phyloP scores from a whole-genome alignment of 2,329 filamentous ascomycete species.

The Aureobasidium zeae region DNA sequence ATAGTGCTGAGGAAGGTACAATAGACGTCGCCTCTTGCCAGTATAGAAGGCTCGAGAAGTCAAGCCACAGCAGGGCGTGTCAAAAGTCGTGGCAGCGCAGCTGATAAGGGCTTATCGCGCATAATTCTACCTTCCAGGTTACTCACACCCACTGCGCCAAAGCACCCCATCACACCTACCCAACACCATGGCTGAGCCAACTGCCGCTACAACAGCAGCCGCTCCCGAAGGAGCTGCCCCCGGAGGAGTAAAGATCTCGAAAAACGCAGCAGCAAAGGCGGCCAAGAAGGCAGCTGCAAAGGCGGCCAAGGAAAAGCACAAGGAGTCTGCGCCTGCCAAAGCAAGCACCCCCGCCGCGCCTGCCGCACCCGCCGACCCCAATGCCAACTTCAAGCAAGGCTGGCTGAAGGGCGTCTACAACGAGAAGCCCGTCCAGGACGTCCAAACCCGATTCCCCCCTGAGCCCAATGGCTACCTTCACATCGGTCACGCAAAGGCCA shows the following conservation, averaged over 20 bases:
- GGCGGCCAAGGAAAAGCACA: constrained; percentile 33
- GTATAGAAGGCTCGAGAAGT: constrained; percentile 5
- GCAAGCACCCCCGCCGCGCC: constrained; percentile 14
- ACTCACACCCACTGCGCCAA: not conserved
- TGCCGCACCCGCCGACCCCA: constrained; percentile 23
- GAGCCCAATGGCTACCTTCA: constrained; percentile 87
- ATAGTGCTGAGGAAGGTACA: not conserved
- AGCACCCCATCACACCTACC: not conserved
- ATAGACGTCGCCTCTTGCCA: constrained; percentile 10
- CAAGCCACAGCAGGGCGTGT: not conserved
- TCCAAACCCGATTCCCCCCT: constrained; percentile 43
- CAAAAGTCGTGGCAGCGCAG: not conserved
- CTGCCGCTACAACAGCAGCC: too few species aligned
- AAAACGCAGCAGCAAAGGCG: constrained; percentile 41
- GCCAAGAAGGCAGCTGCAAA: constrained; percentile 42
- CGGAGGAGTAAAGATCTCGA: constrained; percentile 33
- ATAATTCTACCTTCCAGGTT: too few species aligned
- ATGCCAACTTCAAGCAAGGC: constrained; percentile 40
- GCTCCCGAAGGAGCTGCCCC: too few species aligned
- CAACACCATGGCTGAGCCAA: constrained; percentile 26
- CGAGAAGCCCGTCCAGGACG: constrained; percentile 39
- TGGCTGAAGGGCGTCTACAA: constrained; percentile 43
- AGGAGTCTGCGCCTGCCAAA: constrained; percentile 26
- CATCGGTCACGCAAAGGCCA: constrained; percentile 90
- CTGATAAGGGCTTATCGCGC: constrained; percentile 11